Evolutionary conservation across 2,329 filamentous ascomycete species (phyloP), one percentile per base, ranked within the genome.

Genomic region (Raffaelea arxii): DNA sequence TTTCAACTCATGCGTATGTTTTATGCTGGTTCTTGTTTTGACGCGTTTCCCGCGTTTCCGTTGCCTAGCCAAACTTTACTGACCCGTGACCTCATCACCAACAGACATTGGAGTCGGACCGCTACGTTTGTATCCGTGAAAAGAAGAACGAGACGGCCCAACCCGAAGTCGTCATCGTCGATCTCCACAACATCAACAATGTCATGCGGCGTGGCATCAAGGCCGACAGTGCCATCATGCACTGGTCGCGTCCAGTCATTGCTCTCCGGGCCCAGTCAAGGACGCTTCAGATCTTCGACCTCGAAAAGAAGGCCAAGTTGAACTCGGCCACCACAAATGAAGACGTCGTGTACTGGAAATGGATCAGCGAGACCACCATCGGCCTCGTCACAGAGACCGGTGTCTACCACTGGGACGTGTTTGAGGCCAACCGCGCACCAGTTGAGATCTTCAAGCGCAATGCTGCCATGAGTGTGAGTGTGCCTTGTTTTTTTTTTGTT

Each of bases 181-280:
- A 98, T 68, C 84, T 98, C 63, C 96, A 97, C 70, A 94, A 96
- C 70, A 82, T 82, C 71, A 96, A 95, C 79, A 91, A 92, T 73
- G 82, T 96, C 65, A 92, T 88, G 58, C 84, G 86, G 60, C 81
- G 91, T 63, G 88, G 91, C 42, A 98, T 98, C 74, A 97, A 95
- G 75, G 92, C 92, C 61, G 92, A 98, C 71, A 97, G 90, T 79
- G 92, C 94, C 59, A 95, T 98, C 65, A 97, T 98, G 92, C 92
- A 98, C 78, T 95, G 88, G 87, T 84, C 78, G 58, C 86, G 84
- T 65, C 88, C 95, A 66, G 87, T 98, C 65, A 97, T 98, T 61
- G 92, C 94, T 53, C 78, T 98, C 56, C 95, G 94, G 71, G 91
- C 92, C 42, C 88, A 96, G 66, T 85, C 84, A 53, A 80, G 89